These are phyloP conservation scores for Tolypocladium nubicola DNA, from an alignment of 2,329 filamentous ascomycete species.

Conservation along the genomic window DNA sequence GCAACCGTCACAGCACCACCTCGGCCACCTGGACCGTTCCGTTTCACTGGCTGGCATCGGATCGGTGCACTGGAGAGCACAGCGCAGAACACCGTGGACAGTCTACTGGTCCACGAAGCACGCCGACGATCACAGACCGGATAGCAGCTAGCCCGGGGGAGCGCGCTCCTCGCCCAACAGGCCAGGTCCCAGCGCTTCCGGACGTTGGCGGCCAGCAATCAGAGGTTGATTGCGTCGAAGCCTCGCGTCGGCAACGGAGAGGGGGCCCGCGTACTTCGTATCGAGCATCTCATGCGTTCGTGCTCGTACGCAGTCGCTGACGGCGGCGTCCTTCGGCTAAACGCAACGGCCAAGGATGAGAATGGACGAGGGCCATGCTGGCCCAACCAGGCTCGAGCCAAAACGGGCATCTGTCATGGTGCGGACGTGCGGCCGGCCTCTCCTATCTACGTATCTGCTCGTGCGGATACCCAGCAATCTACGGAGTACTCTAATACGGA, in stretches of 20 bases:
- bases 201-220: not conserved
- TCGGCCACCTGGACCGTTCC: not conserved
- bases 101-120: not conserved
- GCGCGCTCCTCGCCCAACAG: not conserved
- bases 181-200: not conserved
- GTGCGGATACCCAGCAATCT: no score
- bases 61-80: not conserved
- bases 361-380: not conserved
- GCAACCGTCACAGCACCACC: not conserved
- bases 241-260: not conserved
- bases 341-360: not conserved
- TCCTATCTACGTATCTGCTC: not conserved
- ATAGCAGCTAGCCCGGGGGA: not conserved
- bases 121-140: not conserved
- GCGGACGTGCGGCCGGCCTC: slow-evolving; percentile 8
- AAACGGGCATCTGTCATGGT: slow-evolving; percentile 5
- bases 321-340: not conserved
- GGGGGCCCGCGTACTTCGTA: not conserved
- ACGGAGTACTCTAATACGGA: no score
- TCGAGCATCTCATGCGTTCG: no score
- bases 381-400: not conserved
- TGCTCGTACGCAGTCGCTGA: not conserved
- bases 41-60: not conserved
- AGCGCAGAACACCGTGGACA: not conserved
- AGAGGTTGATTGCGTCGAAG: not conserved